These are phyloP conservation scores for Suhomyces faveliae DNA, from an alignment of 805 yeast species.

Conservation along the genomic window DNA sequence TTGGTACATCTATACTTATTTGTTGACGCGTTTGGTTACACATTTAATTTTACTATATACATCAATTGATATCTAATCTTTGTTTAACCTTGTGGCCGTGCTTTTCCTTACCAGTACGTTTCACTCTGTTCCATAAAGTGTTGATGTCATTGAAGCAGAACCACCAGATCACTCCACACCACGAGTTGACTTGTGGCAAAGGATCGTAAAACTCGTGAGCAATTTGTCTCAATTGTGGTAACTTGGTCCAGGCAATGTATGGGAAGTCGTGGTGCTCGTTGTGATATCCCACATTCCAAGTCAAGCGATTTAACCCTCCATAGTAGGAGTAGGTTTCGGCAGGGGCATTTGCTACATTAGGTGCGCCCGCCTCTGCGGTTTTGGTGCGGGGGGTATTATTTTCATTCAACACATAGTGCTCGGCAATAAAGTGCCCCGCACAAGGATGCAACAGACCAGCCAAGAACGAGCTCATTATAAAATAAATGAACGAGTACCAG, in stretches of 20 bases:
- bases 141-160: constrained; percentile 69
- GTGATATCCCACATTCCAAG: constrained; percentile 94
- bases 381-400: constrained; percentile 45
- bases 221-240: constrained; percentile 59
- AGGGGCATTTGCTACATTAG: constrained; percentile 36
- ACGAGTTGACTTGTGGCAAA: constrained; percentile 71
- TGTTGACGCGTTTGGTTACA: too few relatives aligned
- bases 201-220: constrained; percentile 83
- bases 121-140: constrained; percentile 77
- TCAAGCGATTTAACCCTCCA: constrained; percentile 71
- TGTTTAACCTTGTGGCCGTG: constrained; percentile 28
- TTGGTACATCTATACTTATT: too few relatives aligned
- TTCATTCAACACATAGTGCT: constrained; percentile 70
- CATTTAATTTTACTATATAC: too few relatives aligned
- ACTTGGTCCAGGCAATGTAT: constrained; percentile 83
- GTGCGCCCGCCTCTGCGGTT: neutral
- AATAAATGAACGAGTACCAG: constrained; percentile 58
- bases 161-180: constrained; percentile 74
- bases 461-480: constrained; percentile 72
- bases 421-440: constrained; percentile 96
- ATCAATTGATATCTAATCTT: constrained; percentile 9
- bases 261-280: constrained; percentile 97
- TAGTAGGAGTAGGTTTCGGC: constrained; percentile 87
- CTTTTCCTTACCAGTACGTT: constrained; percentile 49
- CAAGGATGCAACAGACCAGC: constrained; percentile 94